These are phyloP conservation scores for Pseudogymnoascus sp. DNA, from an alignment of 2,329 filamentous ascomycete genomes.

Conservation along the genomic window DNA sequence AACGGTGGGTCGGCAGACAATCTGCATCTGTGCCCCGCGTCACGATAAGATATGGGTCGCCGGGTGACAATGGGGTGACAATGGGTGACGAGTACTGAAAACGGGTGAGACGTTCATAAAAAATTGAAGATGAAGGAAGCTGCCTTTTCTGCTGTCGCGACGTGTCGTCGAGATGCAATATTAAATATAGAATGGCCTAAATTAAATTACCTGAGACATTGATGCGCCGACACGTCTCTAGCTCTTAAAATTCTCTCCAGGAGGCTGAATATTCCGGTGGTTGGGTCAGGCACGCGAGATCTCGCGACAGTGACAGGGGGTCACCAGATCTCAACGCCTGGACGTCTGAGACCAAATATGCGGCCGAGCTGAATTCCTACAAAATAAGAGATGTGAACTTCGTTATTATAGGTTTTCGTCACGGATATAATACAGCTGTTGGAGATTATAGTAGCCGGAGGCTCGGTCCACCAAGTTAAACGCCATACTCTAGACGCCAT, in stretches of 20 bases:
- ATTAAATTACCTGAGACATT: neutral
- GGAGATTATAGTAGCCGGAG: neutral
- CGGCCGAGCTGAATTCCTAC: neutral
- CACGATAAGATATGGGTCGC: neutral
- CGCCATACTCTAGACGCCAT: neutral
- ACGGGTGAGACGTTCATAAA: neutral
- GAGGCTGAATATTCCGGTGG: neutral
- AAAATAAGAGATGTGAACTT: neutral
- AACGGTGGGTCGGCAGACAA: neutral
- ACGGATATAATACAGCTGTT: neutral
- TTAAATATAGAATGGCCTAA: neutral
- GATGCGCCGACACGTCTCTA: neutral
- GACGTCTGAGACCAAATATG: neutral
- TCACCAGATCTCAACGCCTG: neutral
- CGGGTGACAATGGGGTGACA: neutral
- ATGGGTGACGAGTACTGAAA: neutral
- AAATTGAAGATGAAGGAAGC: neutral
- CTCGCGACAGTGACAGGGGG: neutral
- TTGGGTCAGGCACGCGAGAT: neutral
- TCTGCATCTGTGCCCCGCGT: neutral
- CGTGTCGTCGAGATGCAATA: neutral
- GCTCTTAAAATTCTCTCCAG: neutral
- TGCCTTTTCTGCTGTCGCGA: neutral
- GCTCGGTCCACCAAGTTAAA: neutral
- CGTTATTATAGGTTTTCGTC: neutral